Conservation (phyloP, 2,329 filamentous ascomycete species). For the Scopulariopsis brevicaulis region DNA sequence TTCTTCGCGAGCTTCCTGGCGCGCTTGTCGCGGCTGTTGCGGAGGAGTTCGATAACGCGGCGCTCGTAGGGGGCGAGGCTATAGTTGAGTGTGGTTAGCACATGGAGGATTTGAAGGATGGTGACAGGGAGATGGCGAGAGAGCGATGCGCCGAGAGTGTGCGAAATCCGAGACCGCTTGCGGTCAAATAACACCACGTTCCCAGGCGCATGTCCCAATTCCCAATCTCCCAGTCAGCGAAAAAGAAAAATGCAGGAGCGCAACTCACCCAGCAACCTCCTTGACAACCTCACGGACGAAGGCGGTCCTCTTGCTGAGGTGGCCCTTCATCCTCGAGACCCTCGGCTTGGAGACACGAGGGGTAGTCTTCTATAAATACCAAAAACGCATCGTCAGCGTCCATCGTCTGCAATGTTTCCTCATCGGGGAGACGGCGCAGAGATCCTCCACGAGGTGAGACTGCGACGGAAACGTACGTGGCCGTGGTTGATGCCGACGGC, state of each 20-base stretch:
- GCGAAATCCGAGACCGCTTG: neutral
- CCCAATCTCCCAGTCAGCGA: neutral
- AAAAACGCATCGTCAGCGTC: conserved; percentile 43
- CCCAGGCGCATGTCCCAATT: neutral
- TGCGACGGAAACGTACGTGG: conserved; percentile 43
- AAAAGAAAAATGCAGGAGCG: neutral
- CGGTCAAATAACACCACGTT: neutral
- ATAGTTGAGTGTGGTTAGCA: conserved; percentile 16
- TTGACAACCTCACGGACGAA: conserved; percentile 97
- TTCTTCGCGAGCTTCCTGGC: conserved; percentile 99
- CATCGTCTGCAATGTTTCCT: conserved; percentile 38
- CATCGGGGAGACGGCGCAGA: conserved; percentile 30
- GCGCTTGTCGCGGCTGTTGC: conserved; percentile 99
- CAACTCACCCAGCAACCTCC: conserved; percentile 85
- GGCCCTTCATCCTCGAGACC: conserved; percentile 82
- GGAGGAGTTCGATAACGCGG: conserved; percentile 96
- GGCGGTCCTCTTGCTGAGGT: conserved; percentile 90
- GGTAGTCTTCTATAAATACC: conserved; percentile 63
- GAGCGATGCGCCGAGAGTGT: neutral
- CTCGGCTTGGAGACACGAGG: conserved; percentile 66
- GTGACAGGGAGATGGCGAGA: neutral
- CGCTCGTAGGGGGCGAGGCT: conserved; percentile 93
- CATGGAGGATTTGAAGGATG: neutral
- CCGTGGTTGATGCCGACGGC: conserved; percentile 52
- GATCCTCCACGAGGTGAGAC: conserved; percentile 70